phyloP scores from a whole-genome alignment of 2,329 filamentous ascomycete species.

The Parascedosporium putredinis region DNA sequence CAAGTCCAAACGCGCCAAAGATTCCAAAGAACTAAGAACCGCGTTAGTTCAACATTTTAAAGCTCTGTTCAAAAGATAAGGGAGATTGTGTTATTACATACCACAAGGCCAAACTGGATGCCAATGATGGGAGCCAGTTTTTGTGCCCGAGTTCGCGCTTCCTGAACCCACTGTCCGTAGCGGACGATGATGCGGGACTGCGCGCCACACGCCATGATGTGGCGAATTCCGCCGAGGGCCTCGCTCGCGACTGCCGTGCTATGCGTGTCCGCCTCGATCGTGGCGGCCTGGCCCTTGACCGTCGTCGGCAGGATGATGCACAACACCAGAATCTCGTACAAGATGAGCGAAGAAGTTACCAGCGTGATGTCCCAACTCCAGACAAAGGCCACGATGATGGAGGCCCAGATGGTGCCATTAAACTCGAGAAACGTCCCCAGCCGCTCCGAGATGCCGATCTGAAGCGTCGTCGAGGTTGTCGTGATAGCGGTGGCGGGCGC shows the following conservation, averaged over 20 bases:
- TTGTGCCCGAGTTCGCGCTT: slow-evolving; percentile 38
- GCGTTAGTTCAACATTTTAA: not conserved
- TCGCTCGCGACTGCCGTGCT: slow-evolving; percentile 52
- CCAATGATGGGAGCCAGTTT: slow-evolving; percentile 39
- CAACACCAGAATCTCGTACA: slow-evolving; percentile 43
- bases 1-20: slow-evolving; percentile 42
- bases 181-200: slow-evolving; percentile 41
- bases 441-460: slow-evolving; percentile 55
- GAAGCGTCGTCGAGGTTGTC: slow-evolving; percentile 50
- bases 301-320: slow-evolving; percentile 42
- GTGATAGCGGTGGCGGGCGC: slow-evolving; percentile 53
- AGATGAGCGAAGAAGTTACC: slow-evolving; percentile 43
- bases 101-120: slow-evolving; percentile 41
- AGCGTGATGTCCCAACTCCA: slow-evolving; percentile 50
- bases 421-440: slow-evolving; percentile 49
- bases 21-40: slow-evolving; percentile 38
- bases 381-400: slow-evolving; percentile 44
- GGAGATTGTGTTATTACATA: slow-evolving; percentile 11
- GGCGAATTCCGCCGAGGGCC: slow-evolving; percentile 47
- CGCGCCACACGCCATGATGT: slow-evolving; percentile 53
- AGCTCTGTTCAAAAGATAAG: too few species aligned
- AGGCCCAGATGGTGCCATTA: slow-evolving; percentile 38
- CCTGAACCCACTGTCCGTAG: slow-evolving; percentile 43
- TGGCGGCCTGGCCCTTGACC: slow-evolving; percentile 38
- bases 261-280: slow-evolving; percentile 42